Evolutionary conservation across 1,284 basidiomycete species (phyloP).

Genomic region (Coniophora puteana): DNA sequence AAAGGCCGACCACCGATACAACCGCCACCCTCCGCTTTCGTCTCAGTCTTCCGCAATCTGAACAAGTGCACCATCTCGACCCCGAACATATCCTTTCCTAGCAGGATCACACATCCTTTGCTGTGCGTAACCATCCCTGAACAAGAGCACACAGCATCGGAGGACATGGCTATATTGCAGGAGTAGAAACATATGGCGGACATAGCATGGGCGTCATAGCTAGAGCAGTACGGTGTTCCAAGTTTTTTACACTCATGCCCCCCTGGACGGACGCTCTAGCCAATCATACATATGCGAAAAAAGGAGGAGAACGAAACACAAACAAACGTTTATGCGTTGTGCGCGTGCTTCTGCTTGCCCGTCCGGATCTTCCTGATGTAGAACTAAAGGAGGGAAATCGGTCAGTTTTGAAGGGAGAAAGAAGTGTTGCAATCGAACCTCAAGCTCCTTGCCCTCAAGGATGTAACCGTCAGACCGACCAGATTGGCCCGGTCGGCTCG

Average conservation of each 20-base stretch:
- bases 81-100: too few relatives aligned
- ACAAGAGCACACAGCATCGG: background rate
- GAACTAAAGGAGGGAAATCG: slow-evolving; percentile 52
- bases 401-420: slow-evolving; percentile 10
- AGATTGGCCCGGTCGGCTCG: slow-evolving; percentile 91
- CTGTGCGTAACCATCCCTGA: too few relatives aligned
- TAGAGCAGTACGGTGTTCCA: slow-evolving; percentile 7
- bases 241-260: slow-evolving; percentile 10
- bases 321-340: slow-evolving; percentile 36
- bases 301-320: slow-evolving; percentile 6
- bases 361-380: slow-evolving; percentile 90
- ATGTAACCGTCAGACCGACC: slow-evolving; percentile 95
- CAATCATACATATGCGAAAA: slow-evolving; percentile 4
- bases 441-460: slow-evolving; percentile 94
- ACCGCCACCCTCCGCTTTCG: too few relatives aligned
- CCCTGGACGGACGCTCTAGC: slow-evolving; percentile 3
- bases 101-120: too few relatives aligned
- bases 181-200: slow-evolving; percentile 11
- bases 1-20: too few relatives aligned
- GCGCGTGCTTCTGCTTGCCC: slow-evolving; percentile 91
- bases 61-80: too few relatives aligned
- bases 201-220: slow-evolving; percentile 14
- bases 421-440: slow-evolving; percentile 48
- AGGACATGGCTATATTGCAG: slow-evolving; percentile 10
- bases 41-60: too few relatives aligned